Evolutionary conservation across 2,329 filamentous ascomycete species (phyloP), one percentile per base, ranked within the genome.

Genomic region (Aspergillus niger): DNA sequence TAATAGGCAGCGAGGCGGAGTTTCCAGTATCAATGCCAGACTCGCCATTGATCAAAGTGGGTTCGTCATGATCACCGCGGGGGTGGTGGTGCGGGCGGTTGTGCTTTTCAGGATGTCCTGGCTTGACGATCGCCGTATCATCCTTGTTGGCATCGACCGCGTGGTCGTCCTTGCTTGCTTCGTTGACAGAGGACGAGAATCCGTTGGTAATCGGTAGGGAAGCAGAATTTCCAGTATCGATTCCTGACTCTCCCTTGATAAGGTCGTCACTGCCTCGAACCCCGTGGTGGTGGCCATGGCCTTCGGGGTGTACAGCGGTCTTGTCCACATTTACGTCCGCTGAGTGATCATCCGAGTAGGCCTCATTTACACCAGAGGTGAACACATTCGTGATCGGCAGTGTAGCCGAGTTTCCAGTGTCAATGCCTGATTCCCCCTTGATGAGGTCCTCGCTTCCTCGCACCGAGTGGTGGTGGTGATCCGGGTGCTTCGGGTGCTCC

Each of bases 11-110:
- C 10, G 10, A 7, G 3, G 41, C 57, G 5, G 26, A 15, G n/a
- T 70, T 67, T 5, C 69, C 69, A 10, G 52, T 66, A 41, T 73
- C 71, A 7, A 70, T 28, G 3, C 66, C 70, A 7, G 63, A 62
- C 3, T 67, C 67, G 0, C 70, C 69, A 20, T 64, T 66, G n/a
- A 71, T 59, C 2, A 62, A 61, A 3, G 64, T 67, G 0, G 57
- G 32, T 5, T 15, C 6, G 8, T 10, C 22, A 13, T 17, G 7
- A 3, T 15, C 43, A 28, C 41, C 22, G 36, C 20, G 10, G n/a
- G 38, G 8, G 24, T 41, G 30, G 44, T 22, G 10, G 22, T 49
- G 15, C 10, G 39, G 20, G 10, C 15, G 3, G 2, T 30, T 15
- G 13, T 43, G 39, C 8, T 43, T 11, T 20, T n/a, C 24, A 2